Conservation (phyloP, 345 rosid species). For the Anacardium occidentale region DNA sequence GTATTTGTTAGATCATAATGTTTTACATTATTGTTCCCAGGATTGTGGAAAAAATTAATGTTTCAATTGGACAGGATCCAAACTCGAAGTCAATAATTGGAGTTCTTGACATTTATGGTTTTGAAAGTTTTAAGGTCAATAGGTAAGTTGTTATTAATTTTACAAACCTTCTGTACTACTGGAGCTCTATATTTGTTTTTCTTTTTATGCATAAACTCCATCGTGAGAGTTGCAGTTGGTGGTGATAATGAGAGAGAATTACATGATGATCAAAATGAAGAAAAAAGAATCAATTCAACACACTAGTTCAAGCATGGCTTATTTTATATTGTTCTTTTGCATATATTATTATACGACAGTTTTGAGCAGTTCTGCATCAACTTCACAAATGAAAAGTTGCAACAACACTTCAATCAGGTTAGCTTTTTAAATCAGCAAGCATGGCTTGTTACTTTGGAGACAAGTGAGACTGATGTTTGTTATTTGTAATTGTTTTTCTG, state of each 20-base stretch:
- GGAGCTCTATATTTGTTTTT: constrained; percentile 8
- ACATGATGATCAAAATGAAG: not conserved
- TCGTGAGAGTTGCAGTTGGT: not conserved
- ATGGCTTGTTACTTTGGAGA: constrained; percentile 9
- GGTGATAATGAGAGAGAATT: not conserved
- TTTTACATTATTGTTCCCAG: constrained; percentile 39
- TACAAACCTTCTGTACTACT: not conserved
- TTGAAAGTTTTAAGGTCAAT: constrained; percentile 86
- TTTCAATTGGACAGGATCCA: constrained; percentile 92
- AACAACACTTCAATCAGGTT: constrained; percentile 96
- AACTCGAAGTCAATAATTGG: constrained; percentile 73
- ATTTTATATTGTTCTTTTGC: constrained; percentile 11
- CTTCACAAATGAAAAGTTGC: constrained; percentile 89
- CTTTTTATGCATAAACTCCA: not conserved
- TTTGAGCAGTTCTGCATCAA: constrained; percentile 97
- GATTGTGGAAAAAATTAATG: constrained; percentile 87
- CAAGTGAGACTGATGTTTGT: constrained; percentile 4
- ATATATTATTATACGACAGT: constrained; percentile 39
- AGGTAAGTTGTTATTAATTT: constrained; percentile 43
- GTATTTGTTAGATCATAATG: constrained; percentile 8
- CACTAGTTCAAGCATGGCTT: not conserved
- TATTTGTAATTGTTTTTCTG: constrained; percentile 20
- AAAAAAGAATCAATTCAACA: not conserved
- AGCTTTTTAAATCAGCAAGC: constrained; percentile 7
- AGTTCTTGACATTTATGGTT: constrained; percentile 93